Conservation (phyloP, 495 filamentous ascomycete genomes). For the Margaritispora aquatica region DNA sequence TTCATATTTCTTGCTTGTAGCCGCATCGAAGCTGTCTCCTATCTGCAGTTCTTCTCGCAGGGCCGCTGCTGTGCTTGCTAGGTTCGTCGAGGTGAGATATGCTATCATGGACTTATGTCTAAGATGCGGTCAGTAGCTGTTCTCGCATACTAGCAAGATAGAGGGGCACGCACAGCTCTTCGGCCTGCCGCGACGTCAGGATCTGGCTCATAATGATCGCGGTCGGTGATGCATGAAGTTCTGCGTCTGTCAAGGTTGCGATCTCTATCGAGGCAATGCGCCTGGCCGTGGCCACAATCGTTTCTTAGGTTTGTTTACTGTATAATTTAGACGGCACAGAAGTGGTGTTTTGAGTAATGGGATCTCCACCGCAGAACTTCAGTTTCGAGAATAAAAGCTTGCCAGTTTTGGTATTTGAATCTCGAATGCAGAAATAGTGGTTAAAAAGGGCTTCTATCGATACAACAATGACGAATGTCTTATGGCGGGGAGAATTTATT, state of each 20-base stretch:
- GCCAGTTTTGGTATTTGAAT: background rate
- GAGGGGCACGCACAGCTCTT: slow-evolving; percentile 66
- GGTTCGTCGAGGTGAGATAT: slow-evolving; percentile 70
- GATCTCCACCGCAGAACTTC: background rate
- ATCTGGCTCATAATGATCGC: slow-evolving; percentile 61
- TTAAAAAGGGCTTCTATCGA: background rate
- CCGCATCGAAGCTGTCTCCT: slow-evolving; percentile 64
- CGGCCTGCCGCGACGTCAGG: slow-evolving; percentile 73
- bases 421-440: background rate
- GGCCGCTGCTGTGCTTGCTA: slow-evolving; percentile 59
- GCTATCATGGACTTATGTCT: slow-evolving; percentile 90
- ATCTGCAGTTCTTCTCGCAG: slow-evolving; percentile 60
- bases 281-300: slow-evolving; percentile 1
- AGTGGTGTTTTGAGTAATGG: background rate
- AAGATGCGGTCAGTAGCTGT: slow-evolving; percentile 7
- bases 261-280: slow-evolving; percentile 7
- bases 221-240: slow-evolving; percentile 20
- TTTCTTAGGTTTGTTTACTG: slow-evolving; percentile 8
- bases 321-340: background rate
- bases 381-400: background rate
- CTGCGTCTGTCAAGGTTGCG: background rate
- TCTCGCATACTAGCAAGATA: background rate
- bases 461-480: background rate
- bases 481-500: background rate
- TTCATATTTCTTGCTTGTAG: slow-evolving; percentile 82